Conservation (phyloP, 768 basidiomycete species). For the Calocybe indica region DNA sequence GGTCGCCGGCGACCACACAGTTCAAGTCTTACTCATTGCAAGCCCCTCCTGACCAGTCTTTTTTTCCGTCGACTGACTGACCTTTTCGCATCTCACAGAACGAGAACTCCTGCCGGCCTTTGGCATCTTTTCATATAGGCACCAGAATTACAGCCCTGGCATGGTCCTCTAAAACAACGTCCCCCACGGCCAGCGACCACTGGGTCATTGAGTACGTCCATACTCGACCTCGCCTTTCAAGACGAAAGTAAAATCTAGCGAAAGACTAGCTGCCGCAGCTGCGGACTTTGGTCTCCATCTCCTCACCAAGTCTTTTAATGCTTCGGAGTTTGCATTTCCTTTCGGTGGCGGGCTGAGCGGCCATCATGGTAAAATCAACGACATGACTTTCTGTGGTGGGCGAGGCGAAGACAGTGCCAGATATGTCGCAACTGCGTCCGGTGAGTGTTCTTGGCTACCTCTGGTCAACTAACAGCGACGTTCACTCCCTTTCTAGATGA, state of each 20-base stretch:
- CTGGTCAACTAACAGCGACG: too few species aligned
- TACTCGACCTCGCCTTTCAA: conserved; percentile 1
- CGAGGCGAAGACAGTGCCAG: conserved; percentile 59
- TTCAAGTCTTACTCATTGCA: conserved; percentile 64
- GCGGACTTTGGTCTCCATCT: conserved; percentile 68
- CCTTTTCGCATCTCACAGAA: conserved; percentile 22
- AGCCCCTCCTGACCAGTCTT: conserved; percentile 15
- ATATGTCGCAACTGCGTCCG: conserved; percentile 79
- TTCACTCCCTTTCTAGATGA: conserved; percentile 44
- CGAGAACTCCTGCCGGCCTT: conserved; percentile 34
- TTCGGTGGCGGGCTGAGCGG: conserved; percentile 81
- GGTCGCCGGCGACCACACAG: conserved; percentile 65
- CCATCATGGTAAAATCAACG: conserved; percentile 74
- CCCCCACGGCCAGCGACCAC: conserved; percentile 55
- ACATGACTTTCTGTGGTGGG: conserved; percentile 77
- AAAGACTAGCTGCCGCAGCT: conserved; percentile 62
- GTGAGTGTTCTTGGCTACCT: conserved; percentile 24
- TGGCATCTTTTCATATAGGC: conserved; percentile 75
- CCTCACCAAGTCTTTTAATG: conserved; percentile 48
- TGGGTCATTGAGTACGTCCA: conserved; percentile 69
- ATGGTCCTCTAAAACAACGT: conserved; percentile 68
- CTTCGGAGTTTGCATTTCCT: conserved; percentile 49
- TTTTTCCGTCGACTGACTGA: conserved; percentile 2
- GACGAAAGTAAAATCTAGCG: conserved; percentile 1
- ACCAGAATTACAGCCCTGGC: conserved; percentile 67